These are phyloP conservation scores for Xylaria sp. DNA, from an alignment of 2,329 filamentous ascomycete genomes.

Conservation along the genomic window DNA sequence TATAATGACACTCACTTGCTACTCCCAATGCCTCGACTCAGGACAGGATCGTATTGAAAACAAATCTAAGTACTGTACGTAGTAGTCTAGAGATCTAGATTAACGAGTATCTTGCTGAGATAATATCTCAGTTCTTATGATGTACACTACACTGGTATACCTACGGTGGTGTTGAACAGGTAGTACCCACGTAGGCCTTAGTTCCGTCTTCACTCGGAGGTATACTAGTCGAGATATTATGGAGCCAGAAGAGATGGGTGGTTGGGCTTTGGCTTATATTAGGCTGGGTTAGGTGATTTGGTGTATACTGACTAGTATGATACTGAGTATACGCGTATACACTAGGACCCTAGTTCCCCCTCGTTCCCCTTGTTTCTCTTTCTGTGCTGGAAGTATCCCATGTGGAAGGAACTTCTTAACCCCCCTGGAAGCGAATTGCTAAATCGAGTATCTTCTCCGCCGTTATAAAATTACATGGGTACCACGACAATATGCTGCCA, in stretches of 20 bases:
- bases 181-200: too few relatives aligned
- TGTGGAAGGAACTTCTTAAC: not conserved
- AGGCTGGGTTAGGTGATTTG: slow-evolving; percentile 2
- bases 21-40: not conserved
- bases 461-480: not conserved
- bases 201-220: too few relatives aligned
- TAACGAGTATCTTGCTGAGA: too few relatives aligned
- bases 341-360: not conserved
- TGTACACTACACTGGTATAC: too few relatives aligned
- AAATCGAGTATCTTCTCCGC: not conserved
- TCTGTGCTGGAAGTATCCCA: not conserved
- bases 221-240: too few relatives aligned
- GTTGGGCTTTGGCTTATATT: not conserved
- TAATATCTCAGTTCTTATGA: too few relatives aligned
- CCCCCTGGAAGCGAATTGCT: not conserved
- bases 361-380: not conserved
- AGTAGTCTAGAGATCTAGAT: not conserved
- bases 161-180: too few relatives aligned
- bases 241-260: too few relatives aligned
- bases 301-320: not conserved
- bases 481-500: not conserved
- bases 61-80: not conserved
- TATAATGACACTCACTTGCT: not conserved
- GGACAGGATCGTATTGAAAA: not conserved
- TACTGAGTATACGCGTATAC: not conserved